Conservation (phyloP, 371 early-diverging fungal species). For the Mucor saturninus region DNA sequence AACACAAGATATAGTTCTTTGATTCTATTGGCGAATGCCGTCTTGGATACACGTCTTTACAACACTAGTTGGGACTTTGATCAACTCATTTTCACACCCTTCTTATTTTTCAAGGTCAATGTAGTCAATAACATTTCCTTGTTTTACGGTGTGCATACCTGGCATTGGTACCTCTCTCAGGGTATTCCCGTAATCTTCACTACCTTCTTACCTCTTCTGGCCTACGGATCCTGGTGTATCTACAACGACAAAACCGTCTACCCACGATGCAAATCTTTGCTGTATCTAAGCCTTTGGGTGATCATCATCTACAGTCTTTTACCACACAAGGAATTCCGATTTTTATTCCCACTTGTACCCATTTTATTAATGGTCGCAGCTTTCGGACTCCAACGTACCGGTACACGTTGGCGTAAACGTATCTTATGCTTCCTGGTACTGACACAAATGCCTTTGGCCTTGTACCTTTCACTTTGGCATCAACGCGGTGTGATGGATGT, state of each 20-base stretch:
- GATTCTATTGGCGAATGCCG: constrained; percentile 51
- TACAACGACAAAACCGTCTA: constrained; percentile 2
- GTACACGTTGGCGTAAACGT: constrained; percentile 28
- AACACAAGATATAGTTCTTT: constrained; percentile 21
- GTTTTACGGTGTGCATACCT: constrained; percentile 90
- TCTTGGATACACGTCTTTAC: constrained; percentile 63
- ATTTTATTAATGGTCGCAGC: constrained; percentile 70
- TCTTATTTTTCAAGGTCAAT: constrained; percentile 81
- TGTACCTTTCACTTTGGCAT: constrained; percentile 79
- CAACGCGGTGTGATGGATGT: constrained; percentile 93
- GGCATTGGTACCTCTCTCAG: constrained; percentile 89
- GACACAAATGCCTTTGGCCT: constrained; percentile 70
- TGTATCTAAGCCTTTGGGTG: constrained; percentile 49
- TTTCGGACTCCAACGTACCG: constrained; percentile 44
- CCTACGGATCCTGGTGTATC: constrained; percentile 28
- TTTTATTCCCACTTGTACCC: constrained; percentile 87
- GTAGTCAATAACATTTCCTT: constrained; percentile 74
- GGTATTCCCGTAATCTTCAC: constrained; percentile 82
- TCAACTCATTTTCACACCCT: constrained; percentile 64
- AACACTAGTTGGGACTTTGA: constrained; percentile 13
- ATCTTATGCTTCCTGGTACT: constrained; percentile 43
- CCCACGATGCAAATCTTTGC: constrained; percentile 19
- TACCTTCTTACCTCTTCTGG: constrained; percentile 68
- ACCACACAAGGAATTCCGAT: constrained; percentile 94
- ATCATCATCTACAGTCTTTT: constrained; percentile 73